Evolutionary conservation across 139 green algal genomes (phyloP).

Genomic region (Chlorella sp.): DNA sequence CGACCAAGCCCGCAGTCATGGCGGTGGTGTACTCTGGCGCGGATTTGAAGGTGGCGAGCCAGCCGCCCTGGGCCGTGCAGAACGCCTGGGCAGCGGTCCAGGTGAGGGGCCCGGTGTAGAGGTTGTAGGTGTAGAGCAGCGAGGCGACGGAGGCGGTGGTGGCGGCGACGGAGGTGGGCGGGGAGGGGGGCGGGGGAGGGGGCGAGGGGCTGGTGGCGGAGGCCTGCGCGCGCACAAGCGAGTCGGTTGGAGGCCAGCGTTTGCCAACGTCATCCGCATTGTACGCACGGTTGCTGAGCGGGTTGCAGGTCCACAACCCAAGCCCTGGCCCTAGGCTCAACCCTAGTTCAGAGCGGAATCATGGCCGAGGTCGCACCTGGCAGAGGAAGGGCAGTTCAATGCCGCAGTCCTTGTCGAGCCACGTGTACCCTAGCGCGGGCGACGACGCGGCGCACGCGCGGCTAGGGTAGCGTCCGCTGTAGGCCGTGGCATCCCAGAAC

Average conservation of each 20-base stretch:
- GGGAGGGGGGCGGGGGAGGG: neutral
- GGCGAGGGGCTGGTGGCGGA: too few relatives aligned
- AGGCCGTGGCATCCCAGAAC: constrained; percentile 3
- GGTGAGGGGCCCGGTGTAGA: neutral
- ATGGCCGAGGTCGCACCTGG: too few relatives aligned
- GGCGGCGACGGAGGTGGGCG: too few relatives aligned
- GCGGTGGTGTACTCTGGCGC: neutral
- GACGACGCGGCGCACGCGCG: neutral
- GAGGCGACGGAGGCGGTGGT: neutral
- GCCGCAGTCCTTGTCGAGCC: neutral
- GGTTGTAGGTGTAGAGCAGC: neutral
- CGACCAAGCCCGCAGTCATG: neutral
- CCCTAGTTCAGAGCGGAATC: too few relatives aligned
- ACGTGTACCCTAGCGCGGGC: constrained; percentile 3
- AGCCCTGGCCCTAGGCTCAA: too few relatives aligned
- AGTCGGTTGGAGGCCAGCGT: too few relatives aligned
- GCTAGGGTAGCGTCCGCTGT: neutral
- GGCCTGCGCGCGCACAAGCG: too few relatives aligned
- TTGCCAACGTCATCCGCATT: too few relatives aligned
- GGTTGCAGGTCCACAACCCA: too few relatives aligned
- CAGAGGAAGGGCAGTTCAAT: constrained; percentile 3
- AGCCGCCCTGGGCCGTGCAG: neutral
- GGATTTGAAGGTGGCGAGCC: neutral
- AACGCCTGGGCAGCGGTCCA: neutral
- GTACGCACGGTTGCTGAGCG: too few relatives aligned